These are phyloP conservation scores for Penicillium sp. DNA, from an alignment of 2,329 filamentous ascomycete species.

Conservation along the genomic window DNA sequence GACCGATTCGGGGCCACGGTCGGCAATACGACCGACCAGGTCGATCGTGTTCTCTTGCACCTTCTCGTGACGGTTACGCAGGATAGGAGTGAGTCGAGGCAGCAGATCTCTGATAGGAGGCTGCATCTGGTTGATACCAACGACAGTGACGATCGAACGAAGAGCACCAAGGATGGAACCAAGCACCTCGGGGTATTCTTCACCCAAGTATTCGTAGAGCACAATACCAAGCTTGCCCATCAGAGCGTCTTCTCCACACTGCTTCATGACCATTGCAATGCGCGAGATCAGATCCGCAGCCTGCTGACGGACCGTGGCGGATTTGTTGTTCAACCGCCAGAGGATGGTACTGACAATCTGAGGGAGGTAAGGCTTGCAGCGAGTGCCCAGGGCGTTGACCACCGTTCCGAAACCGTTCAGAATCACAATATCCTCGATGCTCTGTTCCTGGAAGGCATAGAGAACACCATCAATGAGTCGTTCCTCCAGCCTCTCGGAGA, in stretches of 20 bases:
- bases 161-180: conserved; percentile 92
- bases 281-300: conserved; percentile 92
- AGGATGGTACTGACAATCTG: conserved; percentile 96
- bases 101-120: conserved; percentile 93
- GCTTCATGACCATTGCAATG: conserved; percentile 97
- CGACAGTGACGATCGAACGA: conserved; percentile 91
- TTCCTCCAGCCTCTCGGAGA: conserved; percentile 85
- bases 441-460: conserved; percentile 95
- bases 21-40: conserved; percentile 91
- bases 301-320: conserved; percentile 89
- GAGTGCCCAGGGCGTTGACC: conserved; percentile 83
- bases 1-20: conserved; percentile 90
- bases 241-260: conserved; percentile 89
- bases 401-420: conserved; percentile 98
- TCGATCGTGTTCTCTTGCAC: conserved; percentile 99
- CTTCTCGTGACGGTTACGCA: conserved; percentile 96
- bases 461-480: conserved; percentile 89
- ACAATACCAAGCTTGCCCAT: conserved; percentile 93
- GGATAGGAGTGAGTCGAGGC: conserved; percentile 89
- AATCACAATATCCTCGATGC: conserved; percentile 88
- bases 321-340: conserved; percentile 96
- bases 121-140: conserved; percentile 96
- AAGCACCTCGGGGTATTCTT: conserved; percentile 95
- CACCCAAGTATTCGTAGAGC: conserved; percentile 93
- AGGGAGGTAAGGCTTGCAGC: conserved; percentile 91